phyloP scores from a whole-genome alignment of 768 basidiomycete genomes.

The Amanita phalloides region DNA sequence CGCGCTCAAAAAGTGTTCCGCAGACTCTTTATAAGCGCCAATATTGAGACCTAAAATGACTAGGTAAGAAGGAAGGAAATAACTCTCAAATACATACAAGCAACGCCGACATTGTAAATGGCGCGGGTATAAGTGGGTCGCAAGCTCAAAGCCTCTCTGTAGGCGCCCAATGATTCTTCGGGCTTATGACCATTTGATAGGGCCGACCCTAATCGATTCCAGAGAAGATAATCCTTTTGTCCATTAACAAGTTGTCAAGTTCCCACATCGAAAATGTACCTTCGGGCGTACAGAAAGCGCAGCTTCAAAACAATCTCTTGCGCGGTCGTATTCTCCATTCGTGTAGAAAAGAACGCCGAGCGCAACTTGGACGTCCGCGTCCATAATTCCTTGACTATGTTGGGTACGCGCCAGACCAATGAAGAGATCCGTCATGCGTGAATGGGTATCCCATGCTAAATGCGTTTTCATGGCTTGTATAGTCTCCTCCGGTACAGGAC shows the following conservation, averaged over 20 bases:
- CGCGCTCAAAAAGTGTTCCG: constrained; percentile 89
- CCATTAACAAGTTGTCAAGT: constrained; percentile 10
- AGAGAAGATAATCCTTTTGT: constrained; percentile 75
- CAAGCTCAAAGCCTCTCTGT: constrained; percentile 81
- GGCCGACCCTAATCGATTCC: constrained; percentile 93
- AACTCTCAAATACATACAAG: constrained; percentile 49
- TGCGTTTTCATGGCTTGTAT: constrained; percentile 40
- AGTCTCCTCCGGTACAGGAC: constrained; percentile 44
- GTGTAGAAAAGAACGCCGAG: constrained; percentile 91
- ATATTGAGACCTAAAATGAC: constrained; percentile 74
- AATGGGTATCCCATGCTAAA: constrained; percentile 76
- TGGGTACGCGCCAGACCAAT: constrained; percentile 76
- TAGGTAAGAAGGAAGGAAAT: constrained; percentile 4
- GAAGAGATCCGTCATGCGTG: constrained; percentile 73
- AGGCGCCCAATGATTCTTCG: constrained; percentile 86
- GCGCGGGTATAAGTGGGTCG: constrained; percentile 95
- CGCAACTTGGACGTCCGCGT: constrained; percentile 89
- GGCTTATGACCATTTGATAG: constrained; percentile 91
- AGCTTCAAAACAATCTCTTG: constrained; percentile 90
- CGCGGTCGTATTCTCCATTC: constrained; percentile 74
- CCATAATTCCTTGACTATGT: constrained; percentile 56
- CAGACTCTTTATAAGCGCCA: constrained; percentile 89
- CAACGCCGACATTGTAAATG: constrained; percentile 96
- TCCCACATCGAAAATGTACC: constrained; percentile 14
- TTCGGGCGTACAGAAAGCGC: constrained; percentile 74